Conservation (phyloP, 257 asterid genomes). For the Salvia splendens region DNA sequence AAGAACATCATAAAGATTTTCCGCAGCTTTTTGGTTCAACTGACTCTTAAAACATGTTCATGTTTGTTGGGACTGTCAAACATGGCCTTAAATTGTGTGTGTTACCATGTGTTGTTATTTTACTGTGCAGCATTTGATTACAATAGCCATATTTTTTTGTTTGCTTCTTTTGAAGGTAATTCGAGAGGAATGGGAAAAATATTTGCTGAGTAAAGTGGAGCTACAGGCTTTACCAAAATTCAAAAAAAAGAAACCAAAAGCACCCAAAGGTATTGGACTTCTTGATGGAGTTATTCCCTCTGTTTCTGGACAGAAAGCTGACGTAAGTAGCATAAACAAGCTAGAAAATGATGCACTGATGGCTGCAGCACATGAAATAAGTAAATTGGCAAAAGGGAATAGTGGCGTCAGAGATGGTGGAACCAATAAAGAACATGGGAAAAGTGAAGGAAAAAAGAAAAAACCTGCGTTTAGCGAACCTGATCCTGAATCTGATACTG, state of each 20-base stretch:
- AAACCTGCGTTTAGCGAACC: conserved; percentile 39
- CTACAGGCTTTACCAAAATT: conserved; percentile 81
- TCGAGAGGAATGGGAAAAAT: conserved; percentile 90
- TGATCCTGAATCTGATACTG: conserved; percentile 47
- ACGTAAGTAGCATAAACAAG: conserved; percentile 73
- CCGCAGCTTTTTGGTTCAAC: neutral
- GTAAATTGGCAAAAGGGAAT: conserved; percentile 53
- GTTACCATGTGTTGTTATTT: neutral
- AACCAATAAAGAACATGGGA: conserved; percentile 41
- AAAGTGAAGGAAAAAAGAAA: conserved; percentile 51
- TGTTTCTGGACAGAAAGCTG: conserved; percentile 69
- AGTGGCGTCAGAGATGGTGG: conserved; percentile 42
- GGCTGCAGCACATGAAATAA: conserved; percentile 74
- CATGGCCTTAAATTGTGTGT: neutral
- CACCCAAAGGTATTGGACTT: conserved; percentile 86
- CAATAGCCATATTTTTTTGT: conserved; percentile 10
- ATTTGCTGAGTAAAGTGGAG: conserved; percentile 91
- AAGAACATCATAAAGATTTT: conserved; percentile 3
- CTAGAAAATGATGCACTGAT: conserved; percentile 87
- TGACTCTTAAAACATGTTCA: neutral
- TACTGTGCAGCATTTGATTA: conserved; percentile 22
- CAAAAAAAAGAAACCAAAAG: conserved; percentile 74
- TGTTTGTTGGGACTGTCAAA: conserved; percentile 8
- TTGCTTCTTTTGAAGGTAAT: conserved; percentile 60
- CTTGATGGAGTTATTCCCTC: conserved; percentile 74